Conservation (phyloP, 768 basidiomycete species). For the Botryobasidium botryosum region DNA sequence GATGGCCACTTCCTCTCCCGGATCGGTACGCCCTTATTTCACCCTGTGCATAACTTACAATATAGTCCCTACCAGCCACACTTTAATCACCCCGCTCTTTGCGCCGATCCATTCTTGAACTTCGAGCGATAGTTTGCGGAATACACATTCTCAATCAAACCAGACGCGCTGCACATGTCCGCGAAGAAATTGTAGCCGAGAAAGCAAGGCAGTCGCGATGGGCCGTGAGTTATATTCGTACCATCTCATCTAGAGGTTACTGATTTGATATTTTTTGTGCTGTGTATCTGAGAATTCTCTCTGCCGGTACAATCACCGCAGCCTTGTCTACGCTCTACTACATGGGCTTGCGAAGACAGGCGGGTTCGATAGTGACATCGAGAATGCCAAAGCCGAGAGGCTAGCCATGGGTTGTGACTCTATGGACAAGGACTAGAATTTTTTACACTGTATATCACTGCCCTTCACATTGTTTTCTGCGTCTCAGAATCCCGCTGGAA, state of each 20-base stretch:
- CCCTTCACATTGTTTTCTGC: too few relatives aligned
- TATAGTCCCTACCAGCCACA: slow-evolving; percentile 39
- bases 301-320: slow-evolving; percentile 73
- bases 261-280: background rate
- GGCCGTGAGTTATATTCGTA: slow-evolving; percentile 41
- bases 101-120: slow-evolving; percentile 58
- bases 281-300: slow-evolving; percentile 56
- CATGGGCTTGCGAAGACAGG: slow-evolving; percentile 56
- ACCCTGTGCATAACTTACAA: background rate
- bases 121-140: slow-evolving; percentile 41
- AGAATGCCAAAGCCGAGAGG: slow-evolving; percentile 13
- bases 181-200: slow-evolving; percentile 46
- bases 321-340: slow-evolving; percentile 60
- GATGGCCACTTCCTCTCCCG: slow-evolving; percentile 79
- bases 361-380: slow-evolving; percentile 26
- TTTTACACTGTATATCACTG: too few relatives aligned
- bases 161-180: slow-evolving; percentile 30
- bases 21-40: slow-evolving; percentile 43
- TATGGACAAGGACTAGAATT: too few relatives aligned
- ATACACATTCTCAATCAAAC: slow-evolving; percentile 26
- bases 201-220: slow-evolving; percentile 61
- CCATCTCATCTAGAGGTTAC: too few relatives aligned
- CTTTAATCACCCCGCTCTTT: slow-evolving; percentile 81
- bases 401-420: too few relatives aligned
- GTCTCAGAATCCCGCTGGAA: too few relatives aligned